Conservation (phyloP, 495 filamentous ascomycete genomes). For the Penicillium arizonense region DNA sequence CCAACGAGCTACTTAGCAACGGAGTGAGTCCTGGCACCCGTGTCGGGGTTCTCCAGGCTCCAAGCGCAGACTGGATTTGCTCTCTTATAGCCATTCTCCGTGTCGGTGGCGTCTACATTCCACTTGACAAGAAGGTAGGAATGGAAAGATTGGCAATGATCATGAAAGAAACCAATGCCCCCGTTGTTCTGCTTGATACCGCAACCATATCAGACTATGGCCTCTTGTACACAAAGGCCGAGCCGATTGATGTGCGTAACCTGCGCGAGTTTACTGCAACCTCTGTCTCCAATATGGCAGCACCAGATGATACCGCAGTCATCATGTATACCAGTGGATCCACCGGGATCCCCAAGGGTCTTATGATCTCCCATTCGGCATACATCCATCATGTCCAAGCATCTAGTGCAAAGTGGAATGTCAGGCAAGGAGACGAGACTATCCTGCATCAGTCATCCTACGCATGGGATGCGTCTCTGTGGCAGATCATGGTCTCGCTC, state of each 20-base stretch:
- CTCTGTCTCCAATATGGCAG: not conserved
- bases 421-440: constrained; percentile 18
- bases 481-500: constrained; percentile 31
- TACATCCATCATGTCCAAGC: constrained; percentile 31
- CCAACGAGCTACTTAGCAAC: constrained; percentile 10
- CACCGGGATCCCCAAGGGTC: constrained; percentile 37
- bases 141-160: constrained; percentile 29
- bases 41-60: constrained; percentile 16
- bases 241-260: constrained; percentile 13
- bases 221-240: not conserved
- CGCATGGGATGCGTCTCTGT: constrained; percentile 36
- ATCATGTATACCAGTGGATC: constrained; percentile 47
- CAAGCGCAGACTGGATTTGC: constrained; percentile 42
- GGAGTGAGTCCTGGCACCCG: not conserved
- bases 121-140: constrained; percentile 47
- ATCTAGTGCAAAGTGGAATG: constrained; percentile 11
- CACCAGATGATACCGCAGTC: constrained; percentile 18
- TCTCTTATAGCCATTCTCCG: constrained; percentile 54
- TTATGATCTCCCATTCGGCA: constrained; percentile 29
- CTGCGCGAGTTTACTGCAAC: not conserved
- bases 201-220: constrained; percentile 2
- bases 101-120: constrained; percentile 50
- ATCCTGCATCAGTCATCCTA: constrained; percentile 45
- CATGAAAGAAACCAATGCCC: constrained; percentile 18
- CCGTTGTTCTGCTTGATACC: constrained; percentile 14